phyloP scores from a whole-genome alignment of 441 rosid species.

The Mallotus repandus region DNA sequence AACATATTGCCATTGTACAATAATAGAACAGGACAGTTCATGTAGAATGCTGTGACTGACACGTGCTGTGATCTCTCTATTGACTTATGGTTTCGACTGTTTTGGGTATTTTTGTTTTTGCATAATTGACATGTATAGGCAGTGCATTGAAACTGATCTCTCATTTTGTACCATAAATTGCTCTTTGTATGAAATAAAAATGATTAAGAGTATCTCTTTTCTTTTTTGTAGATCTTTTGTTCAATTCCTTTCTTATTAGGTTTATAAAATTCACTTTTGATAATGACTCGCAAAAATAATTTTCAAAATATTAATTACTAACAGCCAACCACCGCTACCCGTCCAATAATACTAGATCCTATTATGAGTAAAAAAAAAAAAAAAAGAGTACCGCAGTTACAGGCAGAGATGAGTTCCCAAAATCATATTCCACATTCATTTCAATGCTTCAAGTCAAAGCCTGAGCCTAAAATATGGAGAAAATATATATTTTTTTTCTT shows the following conservation, averaged over 20 bases:
- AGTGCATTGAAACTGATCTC: background rate
- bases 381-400: too few relatives aligned
- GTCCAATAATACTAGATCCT: too few relatives aligned
- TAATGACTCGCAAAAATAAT: too few relatives aligned
- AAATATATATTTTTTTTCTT: too few relatives aligned
- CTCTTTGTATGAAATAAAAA: background rate
- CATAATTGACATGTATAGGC: constrained; percentile 10
- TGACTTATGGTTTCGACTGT: background rate
- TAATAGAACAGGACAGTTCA: constrained; percentile 23
- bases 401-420: background rate
- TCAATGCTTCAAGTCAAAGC: too few relatives aligned
- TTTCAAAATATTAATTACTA: too few relatives aligned
- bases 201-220: background rate
- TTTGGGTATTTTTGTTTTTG: background rate
- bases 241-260: too few relatives aligned
- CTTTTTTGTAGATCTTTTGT: too few relatives aligned
- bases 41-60: constrained; percentile 25
- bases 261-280: too few relatives aligned
- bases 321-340: too few relatives aligned
- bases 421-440: background rate
- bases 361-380: too few relatives aligned
- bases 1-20: constrained; percentile 16
- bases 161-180: background rate
- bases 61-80: background rate
- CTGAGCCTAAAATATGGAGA: too few relatives aligned